Evolutionary conservation across 2,329 filamentous ascomycete species (phyloP), one percentile per base, ranked within the genome.

Genomic region (Cytospora piceicola): DNA sequence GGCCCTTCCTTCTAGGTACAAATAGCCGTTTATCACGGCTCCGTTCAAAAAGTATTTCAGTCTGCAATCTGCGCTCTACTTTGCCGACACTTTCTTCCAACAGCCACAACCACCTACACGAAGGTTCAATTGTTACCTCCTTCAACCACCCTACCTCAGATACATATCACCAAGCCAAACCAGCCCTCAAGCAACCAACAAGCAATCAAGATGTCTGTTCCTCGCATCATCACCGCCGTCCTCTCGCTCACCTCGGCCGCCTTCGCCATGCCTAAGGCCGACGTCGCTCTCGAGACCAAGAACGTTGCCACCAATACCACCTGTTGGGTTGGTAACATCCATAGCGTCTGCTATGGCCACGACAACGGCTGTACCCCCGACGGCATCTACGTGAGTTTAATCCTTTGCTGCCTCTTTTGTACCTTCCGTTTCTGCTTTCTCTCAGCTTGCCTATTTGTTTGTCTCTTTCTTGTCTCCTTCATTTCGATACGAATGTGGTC

Each of bases 271-370:
- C 34, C 55, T 14, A 20, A 42, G 55, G 42, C 42, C n/a, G 42
- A 22, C 42, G 20, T 22, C 42, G 22, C 42, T 15, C 55, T 58
- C 17, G 55, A 58, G 32, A 6, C 4, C 55, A 29, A 42, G 22
- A n/a, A 24, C 22, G 5, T 11, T 30, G 11, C 24, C 51, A 30
- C 51, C 39, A 63, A 63, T 39, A 36, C 29, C 12, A 63, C 60
- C 39, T 63, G 60, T 53, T 63, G 60, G 60, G n/a, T 29, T 6
- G 60, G 60, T 5, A 27, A 49, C 36, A 56, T 63, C 17, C 46
- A 51, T 30, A 36, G 52, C 3, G 29, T n/a, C 11, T 63, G 60
- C 22, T 57, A 63, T 24, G 39, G 22, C 36, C 60, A 63, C 22
- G 29, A 42, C 15, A 51, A 27, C 12, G 60, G 60, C 9, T 63